phyloP scores from a whole-genome alignment of 1,284 basidiomycete genomes.

The Ustilago trichophora region DNA sequence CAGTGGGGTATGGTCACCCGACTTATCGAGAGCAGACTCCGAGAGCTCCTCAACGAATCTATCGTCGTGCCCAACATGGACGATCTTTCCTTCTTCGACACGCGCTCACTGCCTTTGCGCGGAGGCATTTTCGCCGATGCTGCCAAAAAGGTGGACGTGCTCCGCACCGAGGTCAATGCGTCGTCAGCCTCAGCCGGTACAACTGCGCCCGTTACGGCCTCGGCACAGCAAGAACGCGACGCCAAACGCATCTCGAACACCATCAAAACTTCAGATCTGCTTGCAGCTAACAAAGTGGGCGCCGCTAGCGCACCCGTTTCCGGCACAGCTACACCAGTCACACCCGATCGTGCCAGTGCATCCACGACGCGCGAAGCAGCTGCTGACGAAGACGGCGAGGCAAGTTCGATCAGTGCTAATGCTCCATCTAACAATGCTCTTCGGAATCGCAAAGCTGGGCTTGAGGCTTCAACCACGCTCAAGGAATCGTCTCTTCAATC shows the following conservation, averaged over 20 bases:
- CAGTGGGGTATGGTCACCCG: conserved; percentile 91
- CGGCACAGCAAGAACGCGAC: conserved; percentile 13
- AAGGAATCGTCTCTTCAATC: conserved; percentile 13
- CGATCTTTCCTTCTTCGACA: conserved; percentile 94
- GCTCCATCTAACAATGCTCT: conserved; percentile 8
- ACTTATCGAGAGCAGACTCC: conserved; percentile 86
- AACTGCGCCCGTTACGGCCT: not conserved
- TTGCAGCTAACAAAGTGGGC: conserved; percentile 21
- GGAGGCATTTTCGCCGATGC: conserved; percentile 92
- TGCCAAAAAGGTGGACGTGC: conserved; percentile 59
- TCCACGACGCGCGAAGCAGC: not conserved
- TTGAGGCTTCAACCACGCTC: conserved; percentile 2
- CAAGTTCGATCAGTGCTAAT: conserved; percentile 16
- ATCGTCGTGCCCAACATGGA: conserved; percentile 97
- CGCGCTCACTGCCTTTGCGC: conserved; percentile 71
- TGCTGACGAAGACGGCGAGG: conserved; percentile 8
- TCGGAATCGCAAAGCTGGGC: conserved; percentile 34
- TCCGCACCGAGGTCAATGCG: conserved; percentile 2
- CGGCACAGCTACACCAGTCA: conserved; percentile 29
- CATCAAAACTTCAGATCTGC: conserved; percentile 25
- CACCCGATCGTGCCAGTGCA: conserved; percentile 5
- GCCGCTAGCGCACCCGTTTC: conserved; percentile 41
- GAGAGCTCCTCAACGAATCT: conserved; percentile 88
- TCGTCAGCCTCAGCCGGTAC: conserved; percentile 7
- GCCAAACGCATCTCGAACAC: not conserved